These are phyloP conservation scores for Thermothelomyces thermophilus DNA, from an alignment of 2,329 filamentous ascomycete species.

Conservation along the genomic window DNA sequence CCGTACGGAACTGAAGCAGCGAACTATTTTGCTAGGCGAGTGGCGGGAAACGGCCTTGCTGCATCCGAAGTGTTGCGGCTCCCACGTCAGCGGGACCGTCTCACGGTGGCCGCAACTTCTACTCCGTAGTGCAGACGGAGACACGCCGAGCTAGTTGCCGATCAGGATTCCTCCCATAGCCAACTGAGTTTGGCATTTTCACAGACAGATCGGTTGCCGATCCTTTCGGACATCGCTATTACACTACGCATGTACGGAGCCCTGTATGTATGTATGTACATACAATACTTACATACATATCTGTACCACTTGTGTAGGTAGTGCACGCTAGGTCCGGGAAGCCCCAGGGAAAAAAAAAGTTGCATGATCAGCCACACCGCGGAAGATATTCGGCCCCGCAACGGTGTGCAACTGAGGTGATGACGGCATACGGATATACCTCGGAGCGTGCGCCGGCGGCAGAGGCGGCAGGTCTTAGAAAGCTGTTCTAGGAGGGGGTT, in stretches of 20 bases:
- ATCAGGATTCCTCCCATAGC: slow-evolving; percentile 13
- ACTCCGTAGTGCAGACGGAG: slow-evolving; percentile 1
- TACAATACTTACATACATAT: too few species aligned
- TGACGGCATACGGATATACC: too few species aligned
- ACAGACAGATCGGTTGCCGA: not conserved
- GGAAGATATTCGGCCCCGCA: too few species aligned
- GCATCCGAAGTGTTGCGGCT: too few species aligned
- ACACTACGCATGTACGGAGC: too few species aligned
- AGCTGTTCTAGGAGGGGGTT: not conserved
- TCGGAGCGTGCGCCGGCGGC: slow-evolving; percentile 9
- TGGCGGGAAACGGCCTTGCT: not conserved
- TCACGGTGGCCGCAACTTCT: slow-evolving; percentile 16
- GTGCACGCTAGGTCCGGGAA: slow-evolving; percentile 9
- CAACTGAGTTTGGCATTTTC: slow-evolving; percentile 5
- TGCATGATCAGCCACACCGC: not conserved
- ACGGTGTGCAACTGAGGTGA: too few species aligned
- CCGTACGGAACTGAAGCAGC: not conserved
- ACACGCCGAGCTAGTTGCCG: slow-evolving; percentile 11
- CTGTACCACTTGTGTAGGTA: too few species aligned
- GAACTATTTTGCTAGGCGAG: too few species aligned
- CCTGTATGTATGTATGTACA: too few species aligned
- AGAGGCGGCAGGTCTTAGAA: not conserved
- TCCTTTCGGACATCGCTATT: slow-evolving; percentile 10
- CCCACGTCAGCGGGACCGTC: slow-evolving; percentile 20
- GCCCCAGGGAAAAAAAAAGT: not conserved